Evolutionary conservation across 345 rosid species (phyloP), one percentile per base, ranked within the genome.

Genomic region (Punica granatum): DNA sequence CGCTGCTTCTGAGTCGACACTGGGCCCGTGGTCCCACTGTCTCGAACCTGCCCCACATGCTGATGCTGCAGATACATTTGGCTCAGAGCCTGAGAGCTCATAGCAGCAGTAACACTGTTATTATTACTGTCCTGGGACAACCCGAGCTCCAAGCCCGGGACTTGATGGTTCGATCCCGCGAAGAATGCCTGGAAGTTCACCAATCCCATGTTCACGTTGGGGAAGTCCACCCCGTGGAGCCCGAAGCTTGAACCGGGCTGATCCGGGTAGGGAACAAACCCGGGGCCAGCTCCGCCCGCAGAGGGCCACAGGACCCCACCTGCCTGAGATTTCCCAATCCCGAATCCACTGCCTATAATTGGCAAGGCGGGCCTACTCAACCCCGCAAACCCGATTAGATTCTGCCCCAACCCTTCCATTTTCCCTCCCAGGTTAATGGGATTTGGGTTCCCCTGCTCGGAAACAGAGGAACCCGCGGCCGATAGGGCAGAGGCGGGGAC

Each of bases 401-500:
- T 79, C 56, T 75, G 82, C 68, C 82, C 74, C 69, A 77, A 70
- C 39, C 62, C 59, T 60, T 72, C 34, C 69, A 58, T 48, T 68
- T 79, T 83, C 53, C 84, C 69, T 5, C 41, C 41, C 41, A 37
- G 41, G 41, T n/a, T n/a, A n/a, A n/a, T n/a, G n/a, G 88, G 67
- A 8, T 81, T 68, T 66, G 87, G 71, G 60, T 42, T 70, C 66
- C 81, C 81, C 73, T 79, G 87, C 65, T 73, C 81, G 10, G 86
- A 81, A 63, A 83, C 81, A 67, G 89, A 82, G 63, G 79, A 70
- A 26, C 80, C 86, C 12, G 85, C 73, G 26, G 71, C 70, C 31
- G 78, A 75, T 60, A 85, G 70, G 64, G 81, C 83, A 8, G 92
- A 84, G 19, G 92, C 84, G 14, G 92, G 92, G 39, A 85, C 69